Conservation (phyloP, 345 rosid genomes). For the Barbarea vulgaris region DNA sequence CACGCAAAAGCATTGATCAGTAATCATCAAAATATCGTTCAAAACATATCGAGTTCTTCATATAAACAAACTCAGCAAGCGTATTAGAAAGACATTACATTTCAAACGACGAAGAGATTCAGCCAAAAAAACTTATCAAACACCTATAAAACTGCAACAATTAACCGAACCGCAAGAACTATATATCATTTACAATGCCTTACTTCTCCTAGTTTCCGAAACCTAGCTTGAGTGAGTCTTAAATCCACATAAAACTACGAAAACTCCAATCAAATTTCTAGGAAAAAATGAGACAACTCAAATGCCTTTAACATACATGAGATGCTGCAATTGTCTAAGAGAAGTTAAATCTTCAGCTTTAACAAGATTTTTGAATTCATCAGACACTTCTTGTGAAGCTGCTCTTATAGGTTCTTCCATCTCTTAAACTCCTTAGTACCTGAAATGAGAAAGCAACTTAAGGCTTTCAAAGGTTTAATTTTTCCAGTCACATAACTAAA, state of each 20-base stretch:
- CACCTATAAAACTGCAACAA: not conserved
- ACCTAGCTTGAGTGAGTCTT: no score
- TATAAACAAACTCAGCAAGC: not conserved
- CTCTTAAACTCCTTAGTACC: not conserved
- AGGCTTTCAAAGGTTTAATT: no score
- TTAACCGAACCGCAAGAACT: not conserved
- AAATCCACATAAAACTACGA: no score
- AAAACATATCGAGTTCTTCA: not conserved
- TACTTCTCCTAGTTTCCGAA: not conserved
- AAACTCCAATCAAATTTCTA: no score
- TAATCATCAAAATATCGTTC: no score
- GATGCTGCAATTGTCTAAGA: slow-evolving; percentile 71
- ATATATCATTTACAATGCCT: not conserved
- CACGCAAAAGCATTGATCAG: not conserved
- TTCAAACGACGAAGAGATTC: not conserved
- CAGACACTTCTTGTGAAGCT: slow-evolving; percentile 67
- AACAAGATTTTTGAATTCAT: slow-evolving; percentile 79
- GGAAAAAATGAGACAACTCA: not conserved
- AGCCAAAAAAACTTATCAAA: slow-evolving; percentile 1
- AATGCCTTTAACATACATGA: slow-evolving; percentile 55
- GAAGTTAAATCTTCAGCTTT: slow-evolving; percentile 56
- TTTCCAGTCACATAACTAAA: no score
- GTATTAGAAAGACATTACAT: not conserved
- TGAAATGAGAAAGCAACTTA: not conserved
- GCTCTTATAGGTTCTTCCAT: slow-evolving; percentile 56